These are phyloP conservation scores for Spinacia oleracea DNA, from an alignment of 179 eudicot genomes.

Conservation along the genomic window DNA sequence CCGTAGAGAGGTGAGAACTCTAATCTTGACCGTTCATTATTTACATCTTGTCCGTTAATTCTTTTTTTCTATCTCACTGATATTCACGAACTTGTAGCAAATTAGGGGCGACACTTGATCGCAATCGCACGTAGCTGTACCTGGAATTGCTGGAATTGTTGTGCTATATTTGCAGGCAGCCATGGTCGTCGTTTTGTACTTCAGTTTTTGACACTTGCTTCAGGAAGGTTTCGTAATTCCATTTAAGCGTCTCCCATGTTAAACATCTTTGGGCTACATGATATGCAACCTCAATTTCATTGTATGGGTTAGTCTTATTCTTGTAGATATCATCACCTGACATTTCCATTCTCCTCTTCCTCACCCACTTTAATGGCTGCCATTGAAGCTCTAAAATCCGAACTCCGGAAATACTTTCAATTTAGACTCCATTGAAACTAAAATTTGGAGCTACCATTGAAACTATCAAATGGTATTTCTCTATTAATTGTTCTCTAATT, in stretches of 20 bases:
- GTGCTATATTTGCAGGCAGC: constrained; percentile 83
- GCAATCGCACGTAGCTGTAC: constrained; percentile 78
- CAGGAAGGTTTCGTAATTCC: constrained; percentile 74
- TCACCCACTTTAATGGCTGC: constrained; percentile 46
- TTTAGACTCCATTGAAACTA: no score
- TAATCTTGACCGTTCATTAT: no score
- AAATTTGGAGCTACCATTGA: no score
- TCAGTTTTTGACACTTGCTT: constrained; percentile 43
- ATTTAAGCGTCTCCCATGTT: constrained; percentile 91
- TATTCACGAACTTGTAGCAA: constrained; percentile 93
- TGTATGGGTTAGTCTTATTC: constrained; percentile 51
- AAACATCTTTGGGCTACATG: constrained; percentile 82
- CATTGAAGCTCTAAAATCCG: no score
- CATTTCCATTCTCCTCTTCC: constrained; percentile 33
- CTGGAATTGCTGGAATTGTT: constrained; percentile 83
- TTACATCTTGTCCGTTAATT: no score
- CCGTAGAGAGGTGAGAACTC: no score
- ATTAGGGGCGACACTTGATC: constrained; percentile 65
- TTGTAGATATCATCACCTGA: constrained; percentile 27
- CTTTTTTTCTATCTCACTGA: no score
- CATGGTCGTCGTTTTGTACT: constrained; percentile 42
- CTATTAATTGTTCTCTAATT: no score
- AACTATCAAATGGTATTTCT: no score
- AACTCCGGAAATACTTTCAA: no score
- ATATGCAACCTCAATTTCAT: constrained; percentile 82